phyloP scores from a whole-genome alignment of 805 yeast species.

The Yamadazyma takamatsuzukensis region DNA sequence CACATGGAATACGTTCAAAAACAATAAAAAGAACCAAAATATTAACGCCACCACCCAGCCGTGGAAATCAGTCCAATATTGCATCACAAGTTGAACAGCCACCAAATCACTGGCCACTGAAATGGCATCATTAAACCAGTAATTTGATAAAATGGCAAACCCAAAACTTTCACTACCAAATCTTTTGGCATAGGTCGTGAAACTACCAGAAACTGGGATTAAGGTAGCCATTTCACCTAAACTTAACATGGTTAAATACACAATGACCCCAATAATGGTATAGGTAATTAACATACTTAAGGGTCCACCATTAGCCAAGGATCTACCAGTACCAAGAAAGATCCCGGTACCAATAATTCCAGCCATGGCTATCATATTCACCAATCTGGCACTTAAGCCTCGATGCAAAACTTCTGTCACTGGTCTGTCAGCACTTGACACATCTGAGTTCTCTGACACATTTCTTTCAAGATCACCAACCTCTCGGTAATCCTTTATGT shows the following conservation, averaged over 20 bases:
- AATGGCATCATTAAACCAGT: conserved; percentile 51
- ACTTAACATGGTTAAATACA: conserved; percentile 49
- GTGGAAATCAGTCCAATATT: conserved; percentile 48
- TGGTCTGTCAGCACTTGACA: neutral
- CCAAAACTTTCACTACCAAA: conserved; percentile 51
- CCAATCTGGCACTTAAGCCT: conserved; percentile 20
- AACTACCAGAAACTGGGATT: conserved; percentile 54
- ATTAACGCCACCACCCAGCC: conserved; percentile 50
- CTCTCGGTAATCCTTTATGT: too few relatives aligned
- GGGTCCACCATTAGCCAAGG: conserved; percentile 33
- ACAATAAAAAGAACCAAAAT: conserved; percentile 49
- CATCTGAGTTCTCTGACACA: neutral
- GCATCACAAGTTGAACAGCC: conserved; percentile 43
- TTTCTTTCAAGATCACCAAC: too few relatives aligned
- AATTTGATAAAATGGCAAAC: conserved; percentile 47
- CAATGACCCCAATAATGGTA: conserved; percentile 38
- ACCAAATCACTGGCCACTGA: conserved; percentile 47
- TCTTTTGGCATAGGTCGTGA: conserved; percentile 46
- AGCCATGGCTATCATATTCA: conserved; percentile 35
- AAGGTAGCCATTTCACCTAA: conserved; percentile 57
- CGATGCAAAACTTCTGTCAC: conserved; percentile 21
- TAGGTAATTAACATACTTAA: conserved; percentile 30
- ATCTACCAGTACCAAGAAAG: conserved; percentile 29
- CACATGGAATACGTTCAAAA: conserved; percentile 37
- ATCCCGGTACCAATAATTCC: conserved; percentile 37